These are phyloP conservation scores for Bryum argenteum DNA, from an alignment of 225 moss, liverwort and hornwort species.

Conservation along the genomic window DNA sequence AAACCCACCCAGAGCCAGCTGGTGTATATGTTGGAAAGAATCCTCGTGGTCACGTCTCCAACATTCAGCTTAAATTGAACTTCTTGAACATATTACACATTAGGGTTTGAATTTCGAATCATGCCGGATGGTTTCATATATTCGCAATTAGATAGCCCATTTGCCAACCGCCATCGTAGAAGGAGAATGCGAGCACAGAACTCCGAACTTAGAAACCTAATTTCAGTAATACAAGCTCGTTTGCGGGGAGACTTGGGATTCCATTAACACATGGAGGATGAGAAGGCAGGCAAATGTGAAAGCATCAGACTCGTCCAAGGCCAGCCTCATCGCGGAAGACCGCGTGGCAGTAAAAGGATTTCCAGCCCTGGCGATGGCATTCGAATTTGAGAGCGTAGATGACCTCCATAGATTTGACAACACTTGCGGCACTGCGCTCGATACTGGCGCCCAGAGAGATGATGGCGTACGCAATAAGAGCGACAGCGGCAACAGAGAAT, in stretches of 20 bases:
- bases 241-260: neutral
- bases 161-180: neutral
- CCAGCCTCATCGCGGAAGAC: constrained; percentile 31
- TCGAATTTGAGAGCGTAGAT: constrained; percentile 13
- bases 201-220: no score
- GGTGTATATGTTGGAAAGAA: no score
- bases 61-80: no score
- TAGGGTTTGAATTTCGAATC: no score
- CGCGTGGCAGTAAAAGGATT: constrained; percentile 6
- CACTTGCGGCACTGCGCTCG: constrained; percentile 24
- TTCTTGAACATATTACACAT: no score
- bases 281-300: neutral
- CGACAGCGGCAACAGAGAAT: constrained; percentile 4
- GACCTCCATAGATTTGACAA: constrained; percentile 1
- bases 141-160: no score
- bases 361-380: constrained; percentile 27
- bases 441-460: constrained; percentile 24
- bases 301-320: neutral
- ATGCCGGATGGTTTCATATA: no score
- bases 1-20: no score
- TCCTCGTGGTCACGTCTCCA: no score
- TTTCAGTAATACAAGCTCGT: neutral
- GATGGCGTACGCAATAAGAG: constrained; percentile 4
- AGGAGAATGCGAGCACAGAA: neutral
- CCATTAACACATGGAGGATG: neutral